A percentile compares a stretch with the other conserved stretches of the same genome.
phyloP scores from a whole-genome alignment of 257 asterid species.

The Solanum acaule region DNA sequence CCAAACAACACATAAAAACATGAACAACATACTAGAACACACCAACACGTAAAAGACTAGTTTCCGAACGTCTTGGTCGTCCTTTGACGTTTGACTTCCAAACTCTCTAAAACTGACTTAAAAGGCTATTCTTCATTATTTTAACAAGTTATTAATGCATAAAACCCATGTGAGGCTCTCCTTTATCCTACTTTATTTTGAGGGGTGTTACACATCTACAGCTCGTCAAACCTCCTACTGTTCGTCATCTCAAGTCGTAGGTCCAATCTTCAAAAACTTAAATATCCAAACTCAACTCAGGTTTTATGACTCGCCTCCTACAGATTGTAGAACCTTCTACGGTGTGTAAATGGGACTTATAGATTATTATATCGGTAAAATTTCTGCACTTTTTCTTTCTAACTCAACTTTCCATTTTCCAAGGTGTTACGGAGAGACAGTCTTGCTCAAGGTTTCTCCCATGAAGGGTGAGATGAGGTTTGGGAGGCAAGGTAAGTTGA shows the following conservation, averaged over 20 bases:
- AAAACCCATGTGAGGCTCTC: too few relatives aligned
- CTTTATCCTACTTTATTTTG: too few relatives aligned
- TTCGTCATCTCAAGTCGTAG: neutral
- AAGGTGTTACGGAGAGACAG: neutral
- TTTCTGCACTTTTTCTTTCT: neutral
- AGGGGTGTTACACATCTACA: too few relatives aligned
- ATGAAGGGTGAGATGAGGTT: neutral
- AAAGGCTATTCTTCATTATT: too few relatives aligned
- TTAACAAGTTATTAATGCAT: too few relatives aligned
- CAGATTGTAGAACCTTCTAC: neutral
- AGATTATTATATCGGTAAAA: too few relatives aligned
- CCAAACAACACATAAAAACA: too few relatives aligned
- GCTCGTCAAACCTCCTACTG: neutral
- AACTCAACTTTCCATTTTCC: neutral
- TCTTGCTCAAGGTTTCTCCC: neutral
- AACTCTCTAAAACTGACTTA: too few relatives aligned
- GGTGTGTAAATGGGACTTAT: neutral
- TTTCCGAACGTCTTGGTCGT: too few relatives aligned
- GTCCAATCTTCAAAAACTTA: neutral
- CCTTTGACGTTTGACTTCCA: too few relatives aligned
- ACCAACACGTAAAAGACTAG: too few relatives aligned
- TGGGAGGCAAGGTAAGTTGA: neutral
- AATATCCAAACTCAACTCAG: neutral
- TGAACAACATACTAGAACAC: too few relatives aligned
- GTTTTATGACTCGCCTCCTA: neutral